These are phyloP conservation scores for Furcasterigmium furcatum DNA, from an alignment of 2,329 filamentous ascomycete species.

Conservation along the genomic window DNA sequence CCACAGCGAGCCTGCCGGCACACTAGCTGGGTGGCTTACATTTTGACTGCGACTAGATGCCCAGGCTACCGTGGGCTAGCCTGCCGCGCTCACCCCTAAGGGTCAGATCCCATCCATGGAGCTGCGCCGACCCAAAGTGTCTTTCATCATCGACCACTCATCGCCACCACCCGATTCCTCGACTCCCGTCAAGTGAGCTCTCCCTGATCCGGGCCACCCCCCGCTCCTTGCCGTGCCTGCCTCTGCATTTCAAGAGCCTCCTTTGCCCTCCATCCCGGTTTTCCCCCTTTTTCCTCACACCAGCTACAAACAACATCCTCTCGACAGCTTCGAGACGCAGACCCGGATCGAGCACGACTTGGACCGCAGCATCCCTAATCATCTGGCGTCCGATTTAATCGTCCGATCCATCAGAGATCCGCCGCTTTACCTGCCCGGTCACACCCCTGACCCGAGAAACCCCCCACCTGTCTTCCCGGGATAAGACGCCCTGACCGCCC, in stretches of 20 bases:
- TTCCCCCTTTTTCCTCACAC: not conserved
- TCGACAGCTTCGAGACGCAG: too few relatives aligned
- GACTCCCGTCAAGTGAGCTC: not conserved
- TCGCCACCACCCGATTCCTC: slow-evolving; percentile 11
- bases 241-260: slow-evolving; percentile 5
- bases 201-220: not conserved
- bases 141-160: slow-evolving; percentile 15
- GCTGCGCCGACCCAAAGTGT: slow-evolving; percentile 19
- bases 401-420: not conserved
- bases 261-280: slow-evolving; percentile 1
- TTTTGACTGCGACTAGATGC: not conserved
- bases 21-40: not conserved
- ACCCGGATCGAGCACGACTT: too few relatives aligned
- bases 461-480: not conserved
- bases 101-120: slow-evolving; percentile 6
- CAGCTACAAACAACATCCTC: too few relatives aligned
- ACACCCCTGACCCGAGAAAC: not conserved
- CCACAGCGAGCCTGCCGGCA: not conserved
- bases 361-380: too few relatives aligned
- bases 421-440: not conserved
- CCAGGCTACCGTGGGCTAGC: slow-evolving; percentile 2
- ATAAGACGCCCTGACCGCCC: slow-evolving; percentile 1
- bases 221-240: not conserved
- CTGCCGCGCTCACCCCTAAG: slow-evolving; percentile 1
- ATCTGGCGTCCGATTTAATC: not conserved